Conservation (phyloP, 139 green algal genomes). For the Trebouxia sp. region DNA sequence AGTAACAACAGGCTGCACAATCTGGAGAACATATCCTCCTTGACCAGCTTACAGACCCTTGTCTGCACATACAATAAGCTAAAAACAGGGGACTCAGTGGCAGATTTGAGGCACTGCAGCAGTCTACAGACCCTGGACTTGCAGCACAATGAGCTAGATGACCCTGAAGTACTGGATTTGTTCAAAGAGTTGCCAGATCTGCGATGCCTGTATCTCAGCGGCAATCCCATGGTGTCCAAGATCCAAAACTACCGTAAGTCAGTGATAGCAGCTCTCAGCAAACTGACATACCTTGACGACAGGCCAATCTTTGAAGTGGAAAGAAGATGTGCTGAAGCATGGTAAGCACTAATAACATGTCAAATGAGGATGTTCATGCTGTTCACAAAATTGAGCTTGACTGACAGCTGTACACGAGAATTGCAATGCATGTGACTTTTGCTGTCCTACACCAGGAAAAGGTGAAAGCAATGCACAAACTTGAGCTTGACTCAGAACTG, state of each 20-base stretch:
- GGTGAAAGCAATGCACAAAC: too few relatives aligned
- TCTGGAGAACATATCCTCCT: slow-evolving; percentile 58
- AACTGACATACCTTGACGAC: slow-evolving; percentile 86
- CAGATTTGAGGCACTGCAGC: slow-evolving; percentile 32
- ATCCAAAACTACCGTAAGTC: slow-evolving; percentile 79
- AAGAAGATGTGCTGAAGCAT: slow-evolving; percentile 68
- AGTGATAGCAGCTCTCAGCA: slow-evolving; percentile 59
- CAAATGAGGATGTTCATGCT: background rate
- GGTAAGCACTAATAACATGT: slow-evolving; percentile 50
- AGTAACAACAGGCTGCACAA: slow-evolving; percentile 71
- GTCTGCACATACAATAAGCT: slow-evolving; percentile 72
- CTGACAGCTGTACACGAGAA: too few relatives aligned
- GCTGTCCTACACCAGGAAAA: too few relatives aligned
- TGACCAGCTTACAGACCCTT: slow-evolving; percentile 64
- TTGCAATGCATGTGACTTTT: too few relatives aligned
- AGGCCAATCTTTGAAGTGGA: slow-evolving; percentile 81
- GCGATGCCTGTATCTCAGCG: slow-evolving; percentile 86
- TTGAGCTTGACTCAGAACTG: too few relatives aligned
- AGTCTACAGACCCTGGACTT: slow-evolving; percentile 31
- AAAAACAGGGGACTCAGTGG: slow-evolving; percentile 20
- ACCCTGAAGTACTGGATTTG: slow-evolving; percentile 34
- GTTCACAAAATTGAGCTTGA: too few relatives aligned
- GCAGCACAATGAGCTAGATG: slow-evolving; percentile 68
- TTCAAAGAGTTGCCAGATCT: slow-evolving; percentile 61
- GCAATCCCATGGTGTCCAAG: slow-evolving; percentile 76